Conservation (phyloP, 1,139 yeast species). For the Suhomyces yuchorum region DNA sequence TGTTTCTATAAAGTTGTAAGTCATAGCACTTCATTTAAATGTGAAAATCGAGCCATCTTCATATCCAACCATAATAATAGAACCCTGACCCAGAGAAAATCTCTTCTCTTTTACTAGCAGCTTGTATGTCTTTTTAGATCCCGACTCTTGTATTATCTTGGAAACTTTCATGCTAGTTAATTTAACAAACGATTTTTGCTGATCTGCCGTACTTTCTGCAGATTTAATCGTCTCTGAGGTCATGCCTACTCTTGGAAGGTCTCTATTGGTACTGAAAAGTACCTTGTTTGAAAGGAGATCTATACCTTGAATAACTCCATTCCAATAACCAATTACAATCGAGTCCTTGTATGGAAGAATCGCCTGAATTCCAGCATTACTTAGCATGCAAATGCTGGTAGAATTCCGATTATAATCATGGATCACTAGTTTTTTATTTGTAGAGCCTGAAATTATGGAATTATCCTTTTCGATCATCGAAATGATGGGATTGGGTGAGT, state of each 20-base stretch:
- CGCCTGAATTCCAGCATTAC: conserved; percentile 17
- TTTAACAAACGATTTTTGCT: conserved; percentile 11
- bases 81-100: conserved; percentile 6
- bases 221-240: conserved; percentile 10
- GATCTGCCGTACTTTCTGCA: conserved; percentile 10
- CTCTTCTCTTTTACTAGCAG: conserved; percentile 18
- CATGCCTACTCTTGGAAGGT: conserved; percentile 15
- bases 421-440: conserved; percentile 33
- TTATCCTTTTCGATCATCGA: conserved; percentile 29
- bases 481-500: conserved; percentile 55
- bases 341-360: conserved; percentile 16
- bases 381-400: conserved; percentile 7
- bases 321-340: conserved; percentile 42
- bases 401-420: conserved; percentile 26
- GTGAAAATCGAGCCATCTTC: conserved; percentile 36
- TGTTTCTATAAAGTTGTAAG: background rate
- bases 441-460: conserved; percentile 45
- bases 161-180: conserved; percentile 16
- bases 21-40: conserved; percentile 1
- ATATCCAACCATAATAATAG: conserved; percentile 35
- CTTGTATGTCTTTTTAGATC: conserved; percentile 18
- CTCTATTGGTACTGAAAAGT: conserved; percentile 10
- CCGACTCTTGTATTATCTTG: background rate
- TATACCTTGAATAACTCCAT: conserved; percentile 35
- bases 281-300: background rate